Conservation (phyloP, 2,329 filamentous ascomycete genomes). For the Aspergillus awamori region DNA sequence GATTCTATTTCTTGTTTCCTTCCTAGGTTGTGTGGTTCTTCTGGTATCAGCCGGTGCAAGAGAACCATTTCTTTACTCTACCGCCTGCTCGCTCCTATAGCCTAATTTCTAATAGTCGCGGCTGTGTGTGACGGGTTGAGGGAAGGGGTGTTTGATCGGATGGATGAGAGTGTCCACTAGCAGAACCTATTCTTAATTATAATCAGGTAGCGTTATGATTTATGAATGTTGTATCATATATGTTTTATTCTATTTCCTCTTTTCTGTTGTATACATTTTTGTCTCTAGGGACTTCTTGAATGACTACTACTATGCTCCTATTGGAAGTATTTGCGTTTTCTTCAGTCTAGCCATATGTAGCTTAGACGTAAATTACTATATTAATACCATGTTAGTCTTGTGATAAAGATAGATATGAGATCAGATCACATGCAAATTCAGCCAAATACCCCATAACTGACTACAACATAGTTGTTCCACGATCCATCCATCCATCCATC, state of each 20-base stretch:
- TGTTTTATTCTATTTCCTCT: not conserved
- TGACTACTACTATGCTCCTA: too few species aligned
- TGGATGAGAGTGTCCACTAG: conserved; percentile 12
- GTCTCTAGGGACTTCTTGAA: not conserved
- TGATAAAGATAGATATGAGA: too few species aligned
- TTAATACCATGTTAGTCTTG: too few species aligned
- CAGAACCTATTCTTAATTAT: conserved; percentile 24
- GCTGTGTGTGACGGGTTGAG: not conserved
- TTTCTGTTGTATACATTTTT: not conserved
- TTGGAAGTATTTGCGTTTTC: too few species aligned
- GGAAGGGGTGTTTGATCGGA: not conserved
- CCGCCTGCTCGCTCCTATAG: conserved; percentile 3
- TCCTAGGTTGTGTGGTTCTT: not conserved
- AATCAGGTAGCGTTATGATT: conserved; percentile 29
- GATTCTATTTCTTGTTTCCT: too few species aligned
- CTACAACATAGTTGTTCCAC: too few species aligned
- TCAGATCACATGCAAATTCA: too few species aligned
- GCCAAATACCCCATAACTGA: too few species aligned
- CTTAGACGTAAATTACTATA: too few species aligned
- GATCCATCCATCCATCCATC: too few species aligned
- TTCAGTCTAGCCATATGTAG: too few species aligned
- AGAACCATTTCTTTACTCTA: not conserved
- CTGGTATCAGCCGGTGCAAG: not conserved
- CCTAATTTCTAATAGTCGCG: not conserved
- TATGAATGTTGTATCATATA: conserved; percentile 23